Evolutionary conservation across 2,329 filamentous ascomycete species (phyloP).

Genomic region (Colletotrichum ledebouriae): DNA sequence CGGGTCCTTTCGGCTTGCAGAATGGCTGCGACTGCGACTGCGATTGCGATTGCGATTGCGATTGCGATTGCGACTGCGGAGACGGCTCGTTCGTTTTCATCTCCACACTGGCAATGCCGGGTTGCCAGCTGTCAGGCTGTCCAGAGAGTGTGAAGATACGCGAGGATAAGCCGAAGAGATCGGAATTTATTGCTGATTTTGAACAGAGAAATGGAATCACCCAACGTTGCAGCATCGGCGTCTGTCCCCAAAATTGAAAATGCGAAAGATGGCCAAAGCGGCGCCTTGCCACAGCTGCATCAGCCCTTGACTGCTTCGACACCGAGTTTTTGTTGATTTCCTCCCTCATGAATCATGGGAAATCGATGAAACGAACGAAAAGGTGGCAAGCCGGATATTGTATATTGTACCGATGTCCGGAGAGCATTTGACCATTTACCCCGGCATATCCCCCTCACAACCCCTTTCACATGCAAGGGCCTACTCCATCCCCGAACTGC

Average conservation of each 20-base stretch:
- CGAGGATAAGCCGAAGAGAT: constrained; percentile 7
- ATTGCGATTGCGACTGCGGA: constrained; percentile 3
- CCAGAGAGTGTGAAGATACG: not conserved
- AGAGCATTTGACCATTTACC: constrained; percentile 23
- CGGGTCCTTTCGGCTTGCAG: constrained; percentile 24
- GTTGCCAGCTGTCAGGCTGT: not conserved
- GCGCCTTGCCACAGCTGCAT: not conserved
- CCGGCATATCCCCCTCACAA: constrained; percentile 14
- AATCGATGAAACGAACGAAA: constrained; percentile 30
- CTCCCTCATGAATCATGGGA: constrained; percentile 40
- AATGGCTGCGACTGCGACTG: constrained; percentile 8
- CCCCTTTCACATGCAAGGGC: constrained; percentile 37
- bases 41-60: constrained; percentile 11
- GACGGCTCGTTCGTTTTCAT: constrained; percentile 4
- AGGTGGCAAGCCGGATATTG: constrained; percentile 27
- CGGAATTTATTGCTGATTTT: constrained; percentile 40
- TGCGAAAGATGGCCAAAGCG: too few relatives aligned
- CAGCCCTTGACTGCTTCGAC: not conserved
- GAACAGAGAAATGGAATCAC: constrained; percentile 10
- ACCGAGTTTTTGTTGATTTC: not conserved
- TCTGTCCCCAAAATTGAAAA: not conserved
- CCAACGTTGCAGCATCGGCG: not conserved
- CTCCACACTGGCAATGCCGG: constrained; percentile 16
- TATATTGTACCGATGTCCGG: constrained; percentile 1
- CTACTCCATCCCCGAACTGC: not conserved